A percentile compares a stretch with the other conserved stretches of the same genome.
Conservation (phyloP, 805 yeast genomes). For the Teunomyces aglyptinius region DNA sequence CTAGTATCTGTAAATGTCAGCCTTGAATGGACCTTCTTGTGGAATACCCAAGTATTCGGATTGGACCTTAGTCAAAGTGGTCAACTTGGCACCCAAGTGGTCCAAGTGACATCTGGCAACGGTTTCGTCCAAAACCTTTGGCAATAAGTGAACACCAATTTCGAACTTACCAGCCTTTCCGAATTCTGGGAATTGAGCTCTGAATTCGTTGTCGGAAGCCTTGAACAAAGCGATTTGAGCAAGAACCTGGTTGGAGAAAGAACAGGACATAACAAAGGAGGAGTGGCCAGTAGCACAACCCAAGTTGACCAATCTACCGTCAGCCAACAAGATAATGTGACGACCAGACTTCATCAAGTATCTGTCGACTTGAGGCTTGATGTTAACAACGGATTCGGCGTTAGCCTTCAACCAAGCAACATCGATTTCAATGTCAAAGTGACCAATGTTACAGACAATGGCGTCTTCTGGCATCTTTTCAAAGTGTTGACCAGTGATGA, state of each 20-base stretch:
- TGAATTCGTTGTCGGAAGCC: conserved; percentile 77
- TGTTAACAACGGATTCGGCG: conserved; percentile 91
- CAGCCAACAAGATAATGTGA: conserved; percentile 94
- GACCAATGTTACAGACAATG: conserved; percentile 99
- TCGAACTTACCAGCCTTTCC: conserved; percentile 88
- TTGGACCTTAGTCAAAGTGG: conserved; percentile 74
- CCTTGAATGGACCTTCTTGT: conserved; percentile 93
- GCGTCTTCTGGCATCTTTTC: conserved; percentile 97
- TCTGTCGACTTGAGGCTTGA: conserved; percentile 99
- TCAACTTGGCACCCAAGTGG: conserved; percentile 88
- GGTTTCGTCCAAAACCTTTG: conserved; percentile 97
- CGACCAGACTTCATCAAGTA: conserved; percentile 84
- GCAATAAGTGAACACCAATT: conserved; percentile 91
- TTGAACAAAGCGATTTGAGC: conserved; percentile 98
- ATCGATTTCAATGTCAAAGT: conserved; percentile 98
- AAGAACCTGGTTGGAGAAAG: conserved; percentile 98
- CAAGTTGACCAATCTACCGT: conserved; percentile 98
- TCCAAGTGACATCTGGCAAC: conserved; percentile 96
- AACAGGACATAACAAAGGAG: conserved; percentile 98
- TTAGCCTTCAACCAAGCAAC: conserved; percentile 98
- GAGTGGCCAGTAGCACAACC: conserved; percentile 99
- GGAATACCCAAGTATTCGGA: conserved; percentile 94
- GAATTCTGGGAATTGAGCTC: conserved; percentile 80
- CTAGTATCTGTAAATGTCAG: conserved; percentile 97
- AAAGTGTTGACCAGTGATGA: conserved; percentile 87